Evolutionary conservation across 2,329 filamentous ascomycete species (phyloP).

Genomic region (Xylariaceae sp.): DNA sequence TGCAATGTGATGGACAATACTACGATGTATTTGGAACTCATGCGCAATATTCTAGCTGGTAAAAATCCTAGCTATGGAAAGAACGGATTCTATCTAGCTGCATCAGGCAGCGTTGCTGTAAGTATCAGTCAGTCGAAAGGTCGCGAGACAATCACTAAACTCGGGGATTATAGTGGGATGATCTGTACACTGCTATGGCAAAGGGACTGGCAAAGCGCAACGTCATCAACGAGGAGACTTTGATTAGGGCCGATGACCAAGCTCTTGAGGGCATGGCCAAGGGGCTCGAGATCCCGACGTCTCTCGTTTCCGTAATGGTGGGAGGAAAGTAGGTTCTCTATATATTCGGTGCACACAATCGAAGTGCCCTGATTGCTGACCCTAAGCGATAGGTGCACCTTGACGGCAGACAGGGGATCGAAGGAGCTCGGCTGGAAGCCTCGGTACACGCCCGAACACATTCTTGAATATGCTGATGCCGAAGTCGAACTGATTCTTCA

Average conservation of each 20-base stretch:
- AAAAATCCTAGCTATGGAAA: conserved; percentile 47
- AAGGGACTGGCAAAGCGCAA: conserved; percentile 46
- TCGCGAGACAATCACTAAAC: not conserved
- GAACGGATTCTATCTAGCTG: conserved; percentile 57
- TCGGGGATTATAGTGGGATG: conserved; percentile 47
- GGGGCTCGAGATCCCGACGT: conserved; percentile 43
- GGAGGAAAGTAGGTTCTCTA: conserved; percentile 49
- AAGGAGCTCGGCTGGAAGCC: conserved; percentile 53
- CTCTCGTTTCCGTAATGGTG: conserved; percentile 48
- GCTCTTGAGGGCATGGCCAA: conserved; percentile 49
- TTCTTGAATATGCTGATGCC: conserved; percentile 51
- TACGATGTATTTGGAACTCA: conserved; percentile 51
- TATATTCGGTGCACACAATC: not conserved
- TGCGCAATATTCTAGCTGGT: conserved; percentile 50
- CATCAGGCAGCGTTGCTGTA: conserved; percentile 51
- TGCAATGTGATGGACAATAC: conserved; percentile 57
- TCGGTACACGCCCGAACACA: conserved; percentile 49
- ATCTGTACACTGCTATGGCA: conserved; percentile 55
- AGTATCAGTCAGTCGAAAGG: conserved; percentile 1
- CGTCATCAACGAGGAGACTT: conserved; percentile 45
- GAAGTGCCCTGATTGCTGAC: not conserved
- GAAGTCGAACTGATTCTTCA: conserved; percentile 53
- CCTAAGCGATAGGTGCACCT: conserved; percentile 44
- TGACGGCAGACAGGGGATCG: conserved; percentile 48
- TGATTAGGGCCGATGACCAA: conserved; percentile 45